Conservation (phyloP, 345 rosid genomes). For the Lepidium aucheri region DNA sequence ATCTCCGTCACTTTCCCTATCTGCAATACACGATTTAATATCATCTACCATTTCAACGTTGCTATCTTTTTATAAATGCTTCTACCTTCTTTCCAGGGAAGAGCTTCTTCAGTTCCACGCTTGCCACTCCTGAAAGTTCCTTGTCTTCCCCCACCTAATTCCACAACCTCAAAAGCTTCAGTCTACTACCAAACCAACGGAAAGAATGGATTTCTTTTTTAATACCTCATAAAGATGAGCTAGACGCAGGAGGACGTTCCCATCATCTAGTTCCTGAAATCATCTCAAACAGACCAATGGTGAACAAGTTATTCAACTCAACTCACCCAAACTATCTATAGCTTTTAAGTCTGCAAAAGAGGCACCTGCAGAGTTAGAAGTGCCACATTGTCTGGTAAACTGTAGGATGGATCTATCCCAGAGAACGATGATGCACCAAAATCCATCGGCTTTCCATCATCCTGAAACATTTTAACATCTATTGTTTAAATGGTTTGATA, state of each 20-base stretch:
- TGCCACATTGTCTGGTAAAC: constrained; percentile 77
- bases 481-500: background rate
- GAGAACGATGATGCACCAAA: constrained; percentile 60
- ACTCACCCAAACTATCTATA: background rate
- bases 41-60: background rate
- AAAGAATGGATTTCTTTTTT: background rate
- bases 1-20: constrained; percentile 52
- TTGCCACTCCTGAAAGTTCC: constrained; percentile 56
- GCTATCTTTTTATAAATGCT: background rate
- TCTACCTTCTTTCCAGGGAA: constrained; percentile 53
- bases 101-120: constrained; percentile 56
- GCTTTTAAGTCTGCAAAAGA: background rate
- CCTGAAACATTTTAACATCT: constrained; percentile 36
- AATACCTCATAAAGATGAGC: constrained; percentile 87
- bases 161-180: constrained; percentile 8
- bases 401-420: constrained; percentile 67
- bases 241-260: constrained; percentile 70
- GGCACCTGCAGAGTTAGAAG: constrained; percentile 76
- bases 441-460: constrained; percentile 46
- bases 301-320: constrained; percentile 4
- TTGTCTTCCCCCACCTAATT: constrained; percentile 69
- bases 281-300: background rate
- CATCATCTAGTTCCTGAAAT: constrained; percentile 68
- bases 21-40: constrained; percentile 27
- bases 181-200: constrained; percentile 7